Percentiles rank a stretch among this genome's conserved stretches.
These are phyloP conservation scores for Trichomonas tenax DNA, from an alignment of 208 protist species.

Conservation along the genomic window DNA sequence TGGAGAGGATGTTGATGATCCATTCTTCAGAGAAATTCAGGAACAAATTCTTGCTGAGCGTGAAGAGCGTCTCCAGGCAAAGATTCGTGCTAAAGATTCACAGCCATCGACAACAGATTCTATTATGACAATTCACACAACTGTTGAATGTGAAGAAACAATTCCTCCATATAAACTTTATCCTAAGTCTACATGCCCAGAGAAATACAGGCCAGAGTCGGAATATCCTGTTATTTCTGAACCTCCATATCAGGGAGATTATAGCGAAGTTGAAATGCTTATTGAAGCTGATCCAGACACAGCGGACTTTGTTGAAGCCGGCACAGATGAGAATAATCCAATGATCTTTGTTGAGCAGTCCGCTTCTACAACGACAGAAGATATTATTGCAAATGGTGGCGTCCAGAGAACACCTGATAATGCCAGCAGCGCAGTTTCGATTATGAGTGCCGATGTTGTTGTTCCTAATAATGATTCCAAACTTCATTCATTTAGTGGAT, in stretches of 20 bases:
- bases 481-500: background rate
- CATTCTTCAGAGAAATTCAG: background rate
- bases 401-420: background rate
- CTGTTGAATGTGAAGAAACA: background rate
- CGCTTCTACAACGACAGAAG: background rate
- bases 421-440: background rate
- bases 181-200: background rate
- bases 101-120: background rate
- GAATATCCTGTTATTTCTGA: background rate
- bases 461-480: too few relatives aligned
- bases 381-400: background rate
- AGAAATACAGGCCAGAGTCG: background rate
- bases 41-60: background rate
- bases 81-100: background rate
- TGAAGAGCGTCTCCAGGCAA: background rate
- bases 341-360: background rate
- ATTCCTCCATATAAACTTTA: background rate
- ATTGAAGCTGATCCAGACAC: background rate
- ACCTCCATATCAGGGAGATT: background rate
- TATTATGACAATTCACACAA: background rate
- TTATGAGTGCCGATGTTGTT: background rate
- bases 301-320: background rate
- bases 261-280: background rate
- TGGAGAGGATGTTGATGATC: background rate
- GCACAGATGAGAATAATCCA: background rate